phyloP scores from a whole-genome alignment of 2,329 filamentous ascomycete species.

The Stenocarpella maydis region DNA sequence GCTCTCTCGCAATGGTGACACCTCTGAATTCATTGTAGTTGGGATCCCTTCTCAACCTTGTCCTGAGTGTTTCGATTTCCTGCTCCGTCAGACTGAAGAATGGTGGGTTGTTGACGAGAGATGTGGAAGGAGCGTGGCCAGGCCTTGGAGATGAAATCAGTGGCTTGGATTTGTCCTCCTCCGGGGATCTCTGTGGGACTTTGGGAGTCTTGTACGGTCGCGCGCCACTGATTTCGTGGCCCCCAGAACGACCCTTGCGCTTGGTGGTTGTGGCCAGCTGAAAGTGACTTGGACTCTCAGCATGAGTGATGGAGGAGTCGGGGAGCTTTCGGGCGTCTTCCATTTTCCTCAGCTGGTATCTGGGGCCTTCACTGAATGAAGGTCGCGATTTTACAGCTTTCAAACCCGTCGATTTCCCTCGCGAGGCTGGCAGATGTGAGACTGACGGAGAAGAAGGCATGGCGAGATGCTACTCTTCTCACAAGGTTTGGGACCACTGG shows the following conservation, averaged over 20 bases:
- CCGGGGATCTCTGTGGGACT: background rate
- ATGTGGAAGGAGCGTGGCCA: background rate
- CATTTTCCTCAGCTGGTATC: background rate
- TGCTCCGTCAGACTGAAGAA: constrained; percentile 12
- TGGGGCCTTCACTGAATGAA: background rate
- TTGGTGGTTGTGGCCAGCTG: background rate
- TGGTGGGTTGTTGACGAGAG: background rate
- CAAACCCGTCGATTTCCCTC: background rate
- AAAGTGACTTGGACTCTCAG: background rate
- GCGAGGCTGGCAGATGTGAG: background rate
- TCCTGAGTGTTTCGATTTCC: constrained; percentile 8
- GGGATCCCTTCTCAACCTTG: background rate
- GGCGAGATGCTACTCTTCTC: background rate
- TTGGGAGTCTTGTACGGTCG: background rate
- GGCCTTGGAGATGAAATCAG: background rate
- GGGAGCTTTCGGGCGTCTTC: background rate
- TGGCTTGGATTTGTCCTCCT: background rate
- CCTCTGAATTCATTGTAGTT: background rate
- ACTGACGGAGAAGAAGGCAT: constrained; percentile 8
- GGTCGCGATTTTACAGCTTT: background rate
- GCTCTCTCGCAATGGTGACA: background rate
- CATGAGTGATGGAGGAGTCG: background rate
- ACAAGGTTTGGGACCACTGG: background rate
- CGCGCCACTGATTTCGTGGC: too few relatives aligned
- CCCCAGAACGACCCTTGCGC: background rate